Evolutionary conservation across 306 rosid species (phyloP), one percentile per base, ranked within the genome.

Genomic region (Gynostemma pentaphyllum): DNA sequence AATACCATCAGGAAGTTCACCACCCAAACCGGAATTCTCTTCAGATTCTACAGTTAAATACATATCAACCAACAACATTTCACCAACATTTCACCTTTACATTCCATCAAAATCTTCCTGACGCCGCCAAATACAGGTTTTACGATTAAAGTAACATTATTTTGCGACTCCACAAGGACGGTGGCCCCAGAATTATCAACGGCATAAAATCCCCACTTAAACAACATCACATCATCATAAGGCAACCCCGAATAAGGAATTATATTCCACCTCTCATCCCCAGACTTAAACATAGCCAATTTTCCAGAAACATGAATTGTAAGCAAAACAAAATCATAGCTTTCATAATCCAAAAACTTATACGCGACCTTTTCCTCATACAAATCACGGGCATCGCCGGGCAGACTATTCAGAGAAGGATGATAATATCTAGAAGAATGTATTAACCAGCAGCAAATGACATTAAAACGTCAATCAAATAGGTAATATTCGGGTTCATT

Each of bases 41-140:
- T 55, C 57, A 5, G 69, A 39, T 50, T 46, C 76, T n/a, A 51
- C 16, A n/a, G 70, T 69, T 55, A 85, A 66, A 62, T 72, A 64
- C 78, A 77, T 72, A 73, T 85, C 95, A 16, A 92, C 96, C 80
- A 88, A 22, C 83, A 82, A 71, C 30, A 92, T 21, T 30, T 70
- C 82, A 7, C 90, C 90, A 29, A n/a, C n/a, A n/a, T n/a, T n/a
- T n/a, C n/a, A n/a, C n/a, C n/a, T n/a, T 68, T 42, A 1, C 79
- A 85, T 59, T 82, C 96, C 19, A 88, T 85, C 75, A 92, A 50
- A 23, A 72, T 82, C 73, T 88, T 92, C 87, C 80, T 92, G 57
- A 88, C 95, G 9, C 96, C 98, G 2, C 98, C 96, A 53, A 80
- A 92, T 71, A 85, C 96, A 2, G 94, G 66, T 4, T 68, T 83